Evolutionary conservation across 176 grass and related monocot genomes (phyloP).

Genomic region (Metroxylon sagu): DNA sequence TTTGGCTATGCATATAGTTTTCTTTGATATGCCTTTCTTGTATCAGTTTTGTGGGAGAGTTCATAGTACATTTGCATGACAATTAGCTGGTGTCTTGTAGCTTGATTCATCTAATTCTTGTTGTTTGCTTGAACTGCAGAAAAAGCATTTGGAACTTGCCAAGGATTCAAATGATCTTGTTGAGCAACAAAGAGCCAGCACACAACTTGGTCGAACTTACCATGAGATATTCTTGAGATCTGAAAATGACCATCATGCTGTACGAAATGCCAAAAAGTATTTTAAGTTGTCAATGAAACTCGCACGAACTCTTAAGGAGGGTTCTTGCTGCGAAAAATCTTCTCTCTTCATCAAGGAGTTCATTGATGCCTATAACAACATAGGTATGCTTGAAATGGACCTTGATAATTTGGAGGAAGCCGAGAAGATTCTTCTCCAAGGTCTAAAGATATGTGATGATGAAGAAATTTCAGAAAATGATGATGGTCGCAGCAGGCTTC

Average conservation of each 20-base stretch:
- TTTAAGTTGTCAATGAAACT: conserved; percentile 74
- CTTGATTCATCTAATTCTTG: conserved; percentile 14
- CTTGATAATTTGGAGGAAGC: conserved; percentile 76
- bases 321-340: conserved; percentile 23
- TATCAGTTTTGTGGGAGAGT: no score
- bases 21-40: no score
- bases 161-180: conserved; percentile 68
- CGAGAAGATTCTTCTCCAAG: conserved; percentile 57
- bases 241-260: conserved; percentile 65
- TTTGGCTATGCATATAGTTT: no score
- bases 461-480: conserved; percentile 80
- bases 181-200: conserved; percentile 84
- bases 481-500: conserved; percentile 66
- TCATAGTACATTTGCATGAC: neutral
- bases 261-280: conserved; percentile 85
- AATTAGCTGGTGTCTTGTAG: conserved; percentile 8
- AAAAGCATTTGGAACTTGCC: conserved; percentile 83
- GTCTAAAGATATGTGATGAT: conserved; percentile 81
- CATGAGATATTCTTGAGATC: conserved; percentile 63
- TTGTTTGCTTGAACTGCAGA: conserved; percentile 42
- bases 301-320: conserved; percentile 43
- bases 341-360: conserved; percentile 62
- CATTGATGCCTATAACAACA: conserved; percentile 90
- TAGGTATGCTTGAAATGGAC: conserved; percentile 87
- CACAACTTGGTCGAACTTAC: conserved; percentile 89